Evolutionary conservation across 2,329 filamentous ascomycete genomes (phyloP), one percentile per base, ranked within the genome.

Genomic region (Cordyceps farinosa): DNA sequence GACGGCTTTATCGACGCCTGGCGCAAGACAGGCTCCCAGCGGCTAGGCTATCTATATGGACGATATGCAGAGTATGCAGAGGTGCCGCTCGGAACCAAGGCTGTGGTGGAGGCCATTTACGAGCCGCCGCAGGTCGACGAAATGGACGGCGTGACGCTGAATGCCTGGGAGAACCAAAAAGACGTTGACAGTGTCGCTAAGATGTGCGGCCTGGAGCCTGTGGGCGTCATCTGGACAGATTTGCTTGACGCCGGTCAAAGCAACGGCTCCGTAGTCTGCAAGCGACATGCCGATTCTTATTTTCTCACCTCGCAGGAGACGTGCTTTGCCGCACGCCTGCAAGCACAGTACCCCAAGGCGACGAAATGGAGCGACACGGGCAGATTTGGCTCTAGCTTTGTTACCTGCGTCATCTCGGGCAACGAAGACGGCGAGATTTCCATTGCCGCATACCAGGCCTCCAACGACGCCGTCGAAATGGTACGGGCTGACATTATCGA

Each of bases 321-420:
- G 65, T 87, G 87, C 67, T 98, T 97, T 75, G 90, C 93, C 1
- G 89, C 95, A 27, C 87, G 92, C 54, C 83, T 96, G 65, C 95
- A 99, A 77, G 91, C 92, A 8, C 88, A 90, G 71, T 86, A 97
- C 69, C 93, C 94, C 1, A 94, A 96, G 70, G 82, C 92, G 22
- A 95, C 91, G 9, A 98, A 97, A 75, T 99, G 95, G 94, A 97
- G 94, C 74, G 93, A 97, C 71, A 96, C 91, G 3, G 95, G 94
- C 52, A 85, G 85, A 62, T 99, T 97, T 72, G 95, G 95, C 22
- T 98, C 94, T 55, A 95, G 96, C 73, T 98, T 98, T 74, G 93
- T 99, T 54, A 98, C 95, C 0, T 99, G 95, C 75, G 87, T 99
- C 50, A 84, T 99, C 65, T 94, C 91, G n/a, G 94, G 94, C 53